A percentile compares a stretch with the other conserved stretches of the same genome.
Conservation (phyloP, 345 rosid genomes). For the Moricandia arvensis region DNA sequence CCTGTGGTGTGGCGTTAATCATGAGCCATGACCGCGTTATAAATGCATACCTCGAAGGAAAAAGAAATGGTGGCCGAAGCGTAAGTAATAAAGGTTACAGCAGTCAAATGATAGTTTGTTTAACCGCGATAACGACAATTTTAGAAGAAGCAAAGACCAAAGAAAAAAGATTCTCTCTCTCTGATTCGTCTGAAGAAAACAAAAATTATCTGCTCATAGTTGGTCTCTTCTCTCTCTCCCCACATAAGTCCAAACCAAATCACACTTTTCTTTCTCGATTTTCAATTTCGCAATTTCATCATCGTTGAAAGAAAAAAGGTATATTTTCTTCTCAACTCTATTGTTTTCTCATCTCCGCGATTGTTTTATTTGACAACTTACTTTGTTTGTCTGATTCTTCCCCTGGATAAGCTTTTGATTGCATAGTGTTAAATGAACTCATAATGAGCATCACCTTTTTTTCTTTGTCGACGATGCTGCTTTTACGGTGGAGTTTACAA, state of each 20-base stretch:
- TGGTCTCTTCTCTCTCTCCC: not conserved
- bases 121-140: slow-evolving; percentile 3
- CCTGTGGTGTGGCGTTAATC: not conserved
- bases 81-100: not conserved
- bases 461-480: not conserved
- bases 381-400: slow-evolving; percentile 8
- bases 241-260: slow-evolving; percentile 27
- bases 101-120: slow-evolving; percentile 28
- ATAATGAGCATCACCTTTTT: slow-evolving; percentile 1
- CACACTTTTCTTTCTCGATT: not conserved
- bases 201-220: slow-evolving; percentile 15
- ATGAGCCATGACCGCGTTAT: not conserved
- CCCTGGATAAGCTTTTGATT: not conserved
- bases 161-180: slow-evolving; percentile 16
- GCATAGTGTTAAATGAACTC: not conserved
- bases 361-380: not conserved
- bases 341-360: not conserved
- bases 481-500: not conserved
- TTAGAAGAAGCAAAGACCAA: not conserved
- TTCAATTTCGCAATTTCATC: slow-evolving; percentile 8
- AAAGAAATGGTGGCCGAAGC: not conserved
- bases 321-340: not conserved
- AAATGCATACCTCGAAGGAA: not conserved
- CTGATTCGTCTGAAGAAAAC: slow-evolving; percentile 19
- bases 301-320: not conserved